Conservation (phyloP, 345 rosid genomes). For the Bruguiera sexangula region DNA sequence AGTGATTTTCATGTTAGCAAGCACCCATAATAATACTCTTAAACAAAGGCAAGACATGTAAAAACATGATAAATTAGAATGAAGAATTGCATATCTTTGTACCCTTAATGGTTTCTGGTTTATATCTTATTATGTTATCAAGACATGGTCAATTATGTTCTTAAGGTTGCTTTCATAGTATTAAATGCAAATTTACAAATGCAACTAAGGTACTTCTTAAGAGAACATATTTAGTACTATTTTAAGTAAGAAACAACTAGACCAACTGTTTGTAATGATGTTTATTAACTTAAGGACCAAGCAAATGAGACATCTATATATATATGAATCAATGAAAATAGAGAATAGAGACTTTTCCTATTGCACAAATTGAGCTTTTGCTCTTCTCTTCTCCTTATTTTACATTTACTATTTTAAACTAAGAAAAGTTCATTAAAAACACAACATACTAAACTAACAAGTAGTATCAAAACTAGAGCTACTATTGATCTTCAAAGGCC, state of each 20-base stretch:
- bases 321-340: too few relatives aligned
- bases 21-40: neutral
- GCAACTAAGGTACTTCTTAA: conserved; percentile 13
- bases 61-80: neutral
- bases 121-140: conserved; percentile 4
- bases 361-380: too few relatives aligned
- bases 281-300: neutral
- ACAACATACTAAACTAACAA: too few relatives aligned
- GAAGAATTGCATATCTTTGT: neutral
- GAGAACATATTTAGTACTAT: neutral
- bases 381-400: too few relatives aligned
- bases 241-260: neutral
- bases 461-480: too few relatives aligned
- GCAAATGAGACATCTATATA: conserved; percentile 5
- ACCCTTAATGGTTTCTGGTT: neutral
- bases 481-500: too few relatives aligned
- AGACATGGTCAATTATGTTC: neutral
- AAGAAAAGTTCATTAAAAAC: too few relatives aligned
- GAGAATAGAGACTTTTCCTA: too few relatives aligned
- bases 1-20: conserved; percentile 21
- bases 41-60: neutral
- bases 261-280: neutral
- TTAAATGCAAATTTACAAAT: conserved; percentile 21
- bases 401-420: too few relatives aligned
- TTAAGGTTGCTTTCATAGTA: neutral